These are phyloP conservation scores for Spatholobus suberectus DNA, from an alignment of 306 rosid species.

Conservation along the genomic window DNA sequence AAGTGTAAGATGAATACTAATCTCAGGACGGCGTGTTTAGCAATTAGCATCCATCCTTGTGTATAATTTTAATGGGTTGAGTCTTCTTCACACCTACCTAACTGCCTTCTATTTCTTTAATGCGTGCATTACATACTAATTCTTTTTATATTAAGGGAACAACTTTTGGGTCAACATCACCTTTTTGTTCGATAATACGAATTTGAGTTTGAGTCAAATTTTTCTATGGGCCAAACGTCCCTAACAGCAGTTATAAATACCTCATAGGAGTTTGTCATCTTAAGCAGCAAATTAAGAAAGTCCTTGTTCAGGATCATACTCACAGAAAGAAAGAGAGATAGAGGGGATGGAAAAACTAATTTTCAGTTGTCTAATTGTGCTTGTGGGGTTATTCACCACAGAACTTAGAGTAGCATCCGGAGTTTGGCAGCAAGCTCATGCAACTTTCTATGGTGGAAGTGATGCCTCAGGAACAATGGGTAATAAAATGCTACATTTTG, in stretches of 20 bases:
- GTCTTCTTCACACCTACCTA: constrained; percentile 19
- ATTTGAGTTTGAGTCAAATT: neutral
- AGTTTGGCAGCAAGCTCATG: constrained; percentile 60
- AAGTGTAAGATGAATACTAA: neutral
- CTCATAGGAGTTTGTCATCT: constrained; percentile 17
- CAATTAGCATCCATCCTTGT: neutral
- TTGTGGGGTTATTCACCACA: constrained; percentile 42
- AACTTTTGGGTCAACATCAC: constrained; percentile 35
- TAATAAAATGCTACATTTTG: constrained; percentile 29
- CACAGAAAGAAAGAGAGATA: neutral
- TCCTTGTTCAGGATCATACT: neutral
- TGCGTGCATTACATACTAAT: neutral
- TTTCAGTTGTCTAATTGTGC: constrained; percentile 30
- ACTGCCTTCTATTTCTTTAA: constrained; percentile 1
- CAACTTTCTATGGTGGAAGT: constrained; percentile 73
- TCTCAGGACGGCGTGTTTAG: constrained; percentile 1
- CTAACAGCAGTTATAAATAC: constrained; percentile 46
- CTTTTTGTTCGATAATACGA: neutral
- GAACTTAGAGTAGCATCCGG: constrained; percentile 44
- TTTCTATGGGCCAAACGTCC: constrained; percentile 30
- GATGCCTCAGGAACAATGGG: constrained; percentile 81
- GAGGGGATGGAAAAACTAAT: constrained; percentile 44
- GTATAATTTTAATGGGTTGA: constrained; percentile 20
- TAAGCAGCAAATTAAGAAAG: constrained; percentile 36
- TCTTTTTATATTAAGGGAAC: neutral